Evolutionary conservation across 2,329 filamentous ascomycete species (phyloP).

Genomic region (Colletotrichum sp.): DNA sequence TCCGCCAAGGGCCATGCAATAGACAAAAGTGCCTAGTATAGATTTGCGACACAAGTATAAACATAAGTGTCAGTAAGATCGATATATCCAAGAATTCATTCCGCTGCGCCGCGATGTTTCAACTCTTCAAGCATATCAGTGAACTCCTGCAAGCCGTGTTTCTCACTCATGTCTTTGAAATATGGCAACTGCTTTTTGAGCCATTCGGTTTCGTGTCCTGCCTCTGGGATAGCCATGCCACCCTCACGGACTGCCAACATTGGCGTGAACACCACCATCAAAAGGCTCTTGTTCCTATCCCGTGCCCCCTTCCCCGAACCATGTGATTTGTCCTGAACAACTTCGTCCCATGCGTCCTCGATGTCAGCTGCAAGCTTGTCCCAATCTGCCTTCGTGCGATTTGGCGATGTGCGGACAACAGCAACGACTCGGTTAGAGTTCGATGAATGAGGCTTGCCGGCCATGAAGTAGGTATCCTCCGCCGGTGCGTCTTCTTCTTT

Average conservation of each 20-base stretch:
- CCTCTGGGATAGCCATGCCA: background rate
- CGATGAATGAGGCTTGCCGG: background rate
- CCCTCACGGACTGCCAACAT: background rate
- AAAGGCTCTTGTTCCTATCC: background rate
- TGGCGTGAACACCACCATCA: background rate
- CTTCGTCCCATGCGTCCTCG: background rate
- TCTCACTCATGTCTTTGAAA: background rate
- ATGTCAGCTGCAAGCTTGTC: background rate
- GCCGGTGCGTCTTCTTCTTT: background rate
- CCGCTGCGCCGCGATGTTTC: background rate
- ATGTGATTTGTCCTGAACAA: background rate
- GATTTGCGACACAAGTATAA: background rate
- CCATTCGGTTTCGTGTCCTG: background rate
- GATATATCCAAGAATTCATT: background rate
- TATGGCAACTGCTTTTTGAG: background rate
- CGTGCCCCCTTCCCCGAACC: background rate
- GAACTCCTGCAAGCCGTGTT: background rate
- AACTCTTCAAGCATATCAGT: background rate
- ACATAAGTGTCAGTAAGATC: background rate
- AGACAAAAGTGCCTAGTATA: background rate
- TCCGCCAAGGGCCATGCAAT: background rate
- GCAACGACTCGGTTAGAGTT: background rate
- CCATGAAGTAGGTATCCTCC: slow-evolving; percentile 1
- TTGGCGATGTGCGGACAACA: background rate
- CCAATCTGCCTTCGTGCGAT: background rate